phyloP scores from a whole-genome alignment of 441 rosid species.

The Aleurites moluccanus region DNA sequence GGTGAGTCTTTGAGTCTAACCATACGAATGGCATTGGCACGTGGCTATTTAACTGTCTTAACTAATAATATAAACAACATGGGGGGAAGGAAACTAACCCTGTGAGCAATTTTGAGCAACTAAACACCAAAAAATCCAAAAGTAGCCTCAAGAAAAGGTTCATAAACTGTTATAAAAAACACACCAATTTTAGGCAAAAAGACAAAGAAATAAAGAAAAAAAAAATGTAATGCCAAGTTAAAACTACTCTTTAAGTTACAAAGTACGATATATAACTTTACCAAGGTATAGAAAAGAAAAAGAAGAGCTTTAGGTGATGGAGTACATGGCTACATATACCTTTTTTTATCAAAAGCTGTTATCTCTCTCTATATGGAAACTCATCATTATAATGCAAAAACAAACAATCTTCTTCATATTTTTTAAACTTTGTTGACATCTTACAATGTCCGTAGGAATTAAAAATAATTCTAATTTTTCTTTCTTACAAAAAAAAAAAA shows the following conservation, averaged over 20 bases:
- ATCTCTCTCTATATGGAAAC: not conserved
- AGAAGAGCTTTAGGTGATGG: not conserved
- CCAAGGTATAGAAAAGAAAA: not conserved
- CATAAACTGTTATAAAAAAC: not conserved
- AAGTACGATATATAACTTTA: not conserved
- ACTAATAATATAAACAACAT: not conserved
- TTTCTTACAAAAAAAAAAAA: too few relatives aligned
- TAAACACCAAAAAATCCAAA: not conserved
- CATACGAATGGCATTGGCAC: not conserved
- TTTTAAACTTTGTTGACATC: too few relatives aligned
- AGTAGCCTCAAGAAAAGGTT: not conserved
- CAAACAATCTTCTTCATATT: too few relatives aligned
- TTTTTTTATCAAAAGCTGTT: not conserved
- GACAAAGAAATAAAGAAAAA: not conserved
- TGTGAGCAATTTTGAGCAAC: too few relatives aligned
- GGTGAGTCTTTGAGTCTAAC: not conserved
- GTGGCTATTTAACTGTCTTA: not conserved
- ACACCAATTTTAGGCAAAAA: slow-evolving; percentile 4
- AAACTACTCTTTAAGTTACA: not conserved
- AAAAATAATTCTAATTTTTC: too few relatives aligned
- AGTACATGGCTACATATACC: not conserved
- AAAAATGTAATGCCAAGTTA: not conserved
- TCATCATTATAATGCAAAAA: not conserved
- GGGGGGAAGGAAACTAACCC: too few relatives aligned
- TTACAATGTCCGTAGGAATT: too few relatives aligned